phyloP scores from a whole-genome alignment of 78 protist genomes.

The Planoprotostelium fungivorum region DNA sequence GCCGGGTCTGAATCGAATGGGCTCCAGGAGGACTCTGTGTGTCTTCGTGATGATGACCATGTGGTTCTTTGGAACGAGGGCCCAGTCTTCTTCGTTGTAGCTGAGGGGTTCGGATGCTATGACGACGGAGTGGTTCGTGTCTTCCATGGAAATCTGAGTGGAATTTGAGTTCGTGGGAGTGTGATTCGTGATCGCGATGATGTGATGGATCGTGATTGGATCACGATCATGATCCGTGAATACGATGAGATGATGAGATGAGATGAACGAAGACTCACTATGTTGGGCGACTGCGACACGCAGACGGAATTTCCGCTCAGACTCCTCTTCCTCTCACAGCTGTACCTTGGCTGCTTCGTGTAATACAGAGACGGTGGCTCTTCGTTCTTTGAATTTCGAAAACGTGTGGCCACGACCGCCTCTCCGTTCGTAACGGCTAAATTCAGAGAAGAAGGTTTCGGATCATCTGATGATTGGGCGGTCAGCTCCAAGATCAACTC shows the following conservation, averaged over 20 bases:
- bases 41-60: not conserved
- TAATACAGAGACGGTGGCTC: constrained; percentile 14
- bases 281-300: too few relatives aligned
- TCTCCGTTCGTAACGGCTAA: constrained; percentile 34
- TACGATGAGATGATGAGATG: too few relatives aligned
- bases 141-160: not conserved
- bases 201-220: too few relatives aligned
- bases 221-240: too few relatives aligned
- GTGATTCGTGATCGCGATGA: too few relatives aligned
- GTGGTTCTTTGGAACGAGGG: not conserved
- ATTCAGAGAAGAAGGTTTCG: constrained; percentile 15
- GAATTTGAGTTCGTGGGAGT: not conserved
- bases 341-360: not conserved
- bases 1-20: too few relatives aligned
- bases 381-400: not conserved
- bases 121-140: not conserved
- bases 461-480: not conserved
- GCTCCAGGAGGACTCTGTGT: not conserved
- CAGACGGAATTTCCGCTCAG: too few relatives aligned
- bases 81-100: not conserved
- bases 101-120: not conserved
- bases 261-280: too few relatives aligned
- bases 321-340: not conserved
- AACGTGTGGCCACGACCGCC: constrained; percentile 26
- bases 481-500: not conserved